Base-by-base conservation (phyloP, 2,329 filamentous ascomycete species). In the Fusarium paranaense region DNA sequence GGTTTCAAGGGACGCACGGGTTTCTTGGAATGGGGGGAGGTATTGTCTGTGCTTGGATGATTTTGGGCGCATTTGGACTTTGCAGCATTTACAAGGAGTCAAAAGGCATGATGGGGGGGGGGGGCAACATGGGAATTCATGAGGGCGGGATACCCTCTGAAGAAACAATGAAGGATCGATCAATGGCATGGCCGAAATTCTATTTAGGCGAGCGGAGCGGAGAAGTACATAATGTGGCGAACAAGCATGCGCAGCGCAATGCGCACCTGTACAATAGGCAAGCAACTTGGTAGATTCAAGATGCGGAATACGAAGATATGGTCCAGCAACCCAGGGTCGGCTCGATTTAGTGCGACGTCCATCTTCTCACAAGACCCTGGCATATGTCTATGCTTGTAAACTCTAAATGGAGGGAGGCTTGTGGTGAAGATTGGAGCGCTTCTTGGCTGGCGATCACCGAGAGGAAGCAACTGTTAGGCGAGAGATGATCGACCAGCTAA, bases 81-180 rank as follows among this genome's bases (percentile, higher is more conserved):
- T 70, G 60, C 42, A 74, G 72, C 72, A 74, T 74, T 74, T 74
- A 75, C 62, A 70, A 6, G 72, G 72, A 59, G 72, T 50, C 18
- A 54, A 75, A 58, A 27, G 50, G 52, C 30, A 67, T 57, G 62
- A 64, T 37, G 59, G 45, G 22, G 22, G 20, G 20, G 20, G 22
- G 22, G 22, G 54, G 37, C 66, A 74, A 61, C 27, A 60, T 40
- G 67, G 47, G 27, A 59, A 69, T 66, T 70, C 37, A 71, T 14
- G 50, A 64, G 72, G 71, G 47, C 72, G 18, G 72, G 69, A 74
- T 66, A n/a, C 50, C 69, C 69, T 61, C 65, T 33, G 25, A 27
- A 52, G 64, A 59, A 60, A 59, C 61, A 62, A 74, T 20, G 61
- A 72, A 30, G 45, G 45, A 37, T 32, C 18, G 33, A 27, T 32